These are phyloP conservation scores for Penicillium canescens DNA, from an alignment of 495 filamentous ascomycete genomes.

Conservation along the genomic window DNA sequence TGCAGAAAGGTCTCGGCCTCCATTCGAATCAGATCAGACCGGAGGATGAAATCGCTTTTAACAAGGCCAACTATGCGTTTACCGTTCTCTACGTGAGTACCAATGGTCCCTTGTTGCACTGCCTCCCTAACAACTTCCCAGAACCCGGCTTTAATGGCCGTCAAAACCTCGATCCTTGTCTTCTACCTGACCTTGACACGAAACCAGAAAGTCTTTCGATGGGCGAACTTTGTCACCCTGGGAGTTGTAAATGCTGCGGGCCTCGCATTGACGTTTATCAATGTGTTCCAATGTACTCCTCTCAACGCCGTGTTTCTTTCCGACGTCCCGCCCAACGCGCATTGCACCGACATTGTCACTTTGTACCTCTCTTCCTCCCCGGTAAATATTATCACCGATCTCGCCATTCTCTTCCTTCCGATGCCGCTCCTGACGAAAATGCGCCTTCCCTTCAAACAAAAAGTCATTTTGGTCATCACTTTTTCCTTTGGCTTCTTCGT, in stretches of 20 bases:
- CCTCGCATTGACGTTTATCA: constrained; percentile 76
- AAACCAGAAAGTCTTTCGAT: constrained; percentile 69
- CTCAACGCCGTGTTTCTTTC: constrained; percentile 60
- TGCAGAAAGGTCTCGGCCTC: constrained; percentile 70
- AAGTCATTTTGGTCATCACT: constrained; percentile 77
- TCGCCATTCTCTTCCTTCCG: constrained; percentile 79
- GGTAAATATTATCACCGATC: constrained; percentile 82
- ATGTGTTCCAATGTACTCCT: constrained; percentile 87
- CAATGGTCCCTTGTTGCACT: background rate
- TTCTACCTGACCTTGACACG: constrained; percentile 82
- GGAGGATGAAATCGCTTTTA: constrained; percentile 48
- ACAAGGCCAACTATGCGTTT: constrained; percentile 75
- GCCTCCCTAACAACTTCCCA: constrained; percentile 30
- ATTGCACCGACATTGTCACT: constrained; percentile 74
- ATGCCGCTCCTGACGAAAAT: constrained; percentile 86
- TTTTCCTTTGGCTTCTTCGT: constrained; percentile 86
- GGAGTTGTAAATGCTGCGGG: constrained; percentile 76
- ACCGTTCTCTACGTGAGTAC: constrained; percentile 76
- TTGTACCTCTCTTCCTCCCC: constrained; percentile 83
- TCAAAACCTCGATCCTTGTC: constrained; percentile 88
- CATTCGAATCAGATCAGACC: constrained; percentile 64
- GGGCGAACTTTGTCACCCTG: constrained; percentile 69
- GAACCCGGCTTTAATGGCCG: constrained; percentile 76
- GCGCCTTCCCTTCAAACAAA: constrained; percentile 79
- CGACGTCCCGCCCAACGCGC: constrained; percentile 38